A percentile compares a stretch with the other conserved stretches of the same genome.
phyloP scores from a whole-genome alignment of 306 rosid species.

The Cicer cuneatum region DNA sequence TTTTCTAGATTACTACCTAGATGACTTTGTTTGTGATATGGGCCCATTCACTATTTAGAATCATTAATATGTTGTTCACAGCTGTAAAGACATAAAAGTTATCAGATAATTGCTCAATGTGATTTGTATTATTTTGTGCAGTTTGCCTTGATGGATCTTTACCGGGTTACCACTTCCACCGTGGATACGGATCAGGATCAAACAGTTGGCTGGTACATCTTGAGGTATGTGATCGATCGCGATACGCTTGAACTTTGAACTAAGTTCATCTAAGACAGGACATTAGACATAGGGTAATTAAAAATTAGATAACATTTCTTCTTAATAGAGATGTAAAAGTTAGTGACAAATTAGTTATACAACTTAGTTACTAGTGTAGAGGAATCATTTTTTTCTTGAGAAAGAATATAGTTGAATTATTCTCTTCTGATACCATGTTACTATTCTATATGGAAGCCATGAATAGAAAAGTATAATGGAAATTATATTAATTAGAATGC shows the following conservation, averaged over 20 bases:
- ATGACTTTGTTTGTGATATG: constrained; percentile 35
- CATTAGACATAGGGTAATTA: not conserved
- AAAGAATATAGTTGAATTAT: too few relatives aligned
- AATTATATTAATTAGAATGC: too few relatives aligned
- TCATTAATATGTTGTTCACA: constrained; percentile 29
- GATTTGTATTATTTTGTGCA: constrained; percentile 44
- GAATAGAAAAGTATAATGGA: too few relatives aligned
- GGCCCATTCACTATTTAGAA: constrained; percentile 33
- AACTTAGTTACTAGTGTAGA: too few relatives aligned
- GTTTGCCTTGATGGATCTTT: constrained; percentile 61
- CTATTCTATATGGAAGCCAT: too few relatives aligned
- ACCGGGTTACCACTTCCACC: constrained; percentile 59
- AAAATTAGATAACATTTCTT: constrained; percentile 13
- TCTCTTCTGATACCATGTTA: too few relatives aligned
- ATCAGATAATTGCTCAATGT: constrained; percentile 33
- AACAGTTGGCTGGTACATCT: constrained; percentile 61
- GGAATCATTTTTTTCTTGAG: too few relatives aligned
- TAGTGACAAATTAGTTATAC: too few relatives aligned
- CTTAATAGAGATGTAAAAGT: too few relatives aligned
- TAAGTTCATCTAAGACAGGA: constrained; percentile 20
- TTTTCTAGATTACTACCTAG: not conserved
- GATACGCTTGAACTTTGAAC: constrained; percentile 23
- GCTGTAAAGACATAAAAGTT: constrained; percentile 37
- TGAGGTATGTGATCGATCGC: constrained; percentile 45
- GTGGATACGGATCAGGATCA: constrained; percentile 60